Evolutionary conservation across 139 green algal genomes (phyloP).

Genomic region (Choricystis sp.): DNA sequence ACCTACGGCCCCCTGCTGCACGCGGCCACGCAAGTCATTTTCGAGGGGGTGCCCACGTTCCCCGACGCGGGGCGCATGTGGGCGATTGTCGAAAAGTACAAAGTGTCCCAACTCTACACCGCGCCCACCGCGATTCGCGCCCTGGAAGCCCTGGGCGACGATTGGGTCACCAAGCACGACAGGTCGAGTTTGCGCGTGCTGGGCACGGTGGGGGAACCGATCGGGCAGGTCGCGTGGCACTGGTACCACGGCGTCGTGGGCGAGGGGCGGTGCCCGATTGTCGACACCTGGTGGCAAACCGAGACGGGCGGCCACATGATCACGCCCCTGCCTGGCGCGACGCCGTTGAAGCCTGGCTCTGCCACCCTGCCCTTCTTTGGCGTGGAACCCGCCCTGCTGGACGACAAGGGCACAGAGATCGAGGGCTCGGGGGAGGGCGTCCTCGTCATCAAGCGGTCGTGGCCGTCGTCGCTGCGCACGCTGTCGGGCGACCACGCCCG

Average conservation of each 20-base stretch:
- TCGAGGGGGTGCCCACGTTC: slow-evolving; percentile 85
- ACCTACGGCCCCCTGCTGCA: slow-evolving; percentile 79
- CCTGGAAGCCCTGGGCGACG: slow-evolving; percentile 70
- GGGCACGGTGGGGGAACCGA: slow-evolving; percentile 92
- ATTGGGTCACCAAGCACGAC: slow-evolving; percentile 41
- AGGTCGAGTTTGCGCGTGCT: slow-evolving; percentile 55
- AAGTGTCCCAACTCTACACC: slow-evolving; percentile 86
- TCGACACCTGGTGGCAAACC: slow-evolving; percentile 97
- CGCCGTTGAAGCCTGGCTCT: slow-evolving; percentile 60
- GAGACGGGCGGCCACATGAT: slow-evolving; percentile 90
- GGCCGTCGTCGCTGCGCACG: slow-evolving; percentile 76
- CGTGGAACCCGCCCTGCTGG: slow-evolving; percentile 76
- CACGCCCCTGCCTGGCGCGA: slow-evolving; percentile 63
- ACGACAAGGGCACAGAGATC: slow-evolving; percentile 61
- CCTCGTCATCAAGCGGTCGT: slow-evolving; percentile 60
- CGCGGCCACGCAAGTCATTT: slow-evolving; percentile 65
- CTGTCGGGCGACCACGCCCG: slow-evolving; percentile 72
- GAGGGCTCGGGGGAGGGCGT: slow-evolving; percentile 23
- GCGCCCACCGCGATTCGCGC: slow-evolving; percentile 82
- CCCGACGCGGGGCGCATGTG: slow-evolving; percentile 76
- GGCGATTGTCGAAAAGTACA: slow-evolving; percentile 80
- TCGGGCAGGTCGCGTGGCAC: slow-evolving; percentile 93
- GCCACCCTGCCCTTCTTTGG: slow-evolving; percentile 93
- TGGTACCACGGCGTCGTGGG: slow-evolving; percentile 81
- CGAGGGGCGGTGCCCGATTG: slow-evolving; percentile 51